Evolutionary conservation across 192 early-diverging fungal species (phyloP).

Genomic region (Rhizoclosmatium globosum): DNA sequence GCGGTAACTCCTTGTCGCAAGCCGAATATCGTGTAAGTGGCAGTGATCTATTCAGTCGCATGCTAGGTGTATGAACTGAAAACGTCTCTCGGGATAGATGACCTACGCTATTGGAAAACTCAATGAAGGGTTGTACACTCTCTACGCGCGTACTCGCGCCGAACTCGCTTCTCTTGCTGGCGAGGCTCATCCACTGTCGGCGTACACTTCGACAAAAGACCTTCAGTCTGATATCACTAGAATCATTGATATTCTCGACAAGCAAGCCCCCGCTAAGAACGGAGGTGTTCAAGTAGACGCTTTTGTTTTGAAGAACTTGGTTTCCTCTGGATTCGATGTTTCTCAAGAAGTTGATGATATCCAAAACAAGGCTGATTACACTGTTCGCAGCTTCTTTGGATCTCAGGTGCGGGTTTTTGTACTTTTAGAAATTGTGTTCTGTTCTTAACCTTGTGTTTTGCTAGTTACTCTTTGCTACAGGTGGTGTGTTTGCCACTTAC

Average conservation of each 20-base stretch:
- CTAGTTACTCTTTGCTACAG: constrained; percentile 27
- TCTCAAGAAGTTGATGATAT: constrained; percentile 39
- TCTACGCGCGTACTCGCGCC: constrained; percentile 39
- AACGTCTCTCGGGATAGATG: constrained; percentile 37
- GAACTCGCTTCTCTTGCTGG: constrained; percentile 26
- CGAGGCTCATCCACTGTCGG: constrained; percentile 26
- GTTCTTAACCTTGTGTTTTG: background rate
- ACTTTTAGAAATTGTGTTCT: background rate
- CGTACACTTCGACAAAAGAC: constrained; percentile 20
- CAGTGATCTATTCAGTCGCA: background rate
- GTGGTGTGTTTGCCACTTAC: constrained; percentile 43
- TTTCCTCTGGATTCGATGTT: constrained; percentile 46
- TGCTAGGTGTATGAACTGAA: background rate
- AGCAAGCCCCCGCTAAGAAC: constrained; percentile 20
- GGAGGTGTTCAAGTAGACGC: constrained; percentile 42
- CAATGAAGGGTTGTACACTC: constrained; percentile 48
- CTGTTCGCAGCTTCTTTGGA: constrained; percentile 41
- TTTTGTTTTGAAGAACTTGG: constrained; percentile 45
- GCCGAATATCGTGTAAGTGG: constrained; percentile 46
- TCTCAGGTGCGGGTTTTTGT: constrained; percentile 34
- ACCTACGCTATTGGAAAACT: constrained; percentile 50
- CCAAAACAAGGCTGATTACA: constrained; percentile 39
- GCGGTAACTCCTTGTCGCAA: constrained; percentile 37
- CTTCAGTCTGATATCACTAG: constrained; percentile 41
- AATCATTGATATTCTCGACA: constrained; percentile 42